phyloP scores from a whole-genome alignment of 306 rosid species.

The Quercus variabilis region DNA sequence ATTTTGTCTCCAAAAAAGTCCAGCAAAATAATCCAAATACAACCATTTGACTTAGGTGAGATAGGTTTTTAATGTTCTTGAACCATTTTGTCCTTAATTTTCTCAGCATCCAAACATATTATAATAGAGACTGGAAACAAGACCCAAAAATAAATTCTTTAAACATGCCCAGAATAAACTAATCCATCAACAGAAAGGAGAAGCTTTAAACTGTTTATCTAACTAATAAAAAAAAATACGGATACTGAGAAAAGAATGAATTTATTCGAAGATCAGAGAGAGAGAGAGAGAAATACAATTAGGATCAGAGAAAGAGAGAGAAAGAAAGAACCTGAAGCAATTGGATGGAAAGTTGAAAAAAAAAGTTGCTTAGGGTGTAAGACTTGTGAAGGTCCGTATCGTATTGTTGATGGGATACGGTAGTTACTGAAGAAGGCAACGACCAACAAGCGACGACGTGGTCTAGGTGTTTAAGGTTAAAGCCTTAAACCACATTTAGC shows the following conservation, averaged over 20 bases:
- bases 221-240: neutral
- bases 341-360: neutral
- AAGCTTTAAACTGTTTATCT: neutral
- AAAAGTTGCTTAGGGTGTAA: conserved; percentile 17
- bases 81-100: neutral
- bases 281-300: neutral
- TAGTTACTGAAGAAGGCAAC: neutral
- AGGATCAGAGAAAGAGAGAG: neutral
- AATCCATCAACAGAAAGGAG: neutral
- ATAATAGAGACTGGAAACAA: neutral
- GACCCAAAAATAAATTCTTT: neutral
- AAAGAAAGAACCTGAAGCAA: conserved; percentile 3
- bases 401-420: neutral
- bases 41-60: neutral
- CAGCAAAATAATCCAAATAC: neutral
- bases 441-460: neutral
- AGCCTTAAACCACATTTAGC: too few species aligned
- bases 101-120: conserved; percentile 13
- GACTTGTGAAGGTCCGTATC: neutral
- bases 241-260: neutral
- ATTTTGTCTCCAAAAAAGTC: neutral
- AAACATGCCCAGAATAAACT: neutral
- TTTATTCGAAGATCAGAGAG: neutral
- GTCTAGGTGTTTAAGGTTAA: neutral
- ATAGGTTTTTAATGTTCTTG: conserved; percentile 3